Percentiles rank a stretch among this genome's conserved stretches.
phyloP scores from a whole-genome alignment of 2,329 filamentous ascomycete species.

The Xylariaceae sp. region DNA sequence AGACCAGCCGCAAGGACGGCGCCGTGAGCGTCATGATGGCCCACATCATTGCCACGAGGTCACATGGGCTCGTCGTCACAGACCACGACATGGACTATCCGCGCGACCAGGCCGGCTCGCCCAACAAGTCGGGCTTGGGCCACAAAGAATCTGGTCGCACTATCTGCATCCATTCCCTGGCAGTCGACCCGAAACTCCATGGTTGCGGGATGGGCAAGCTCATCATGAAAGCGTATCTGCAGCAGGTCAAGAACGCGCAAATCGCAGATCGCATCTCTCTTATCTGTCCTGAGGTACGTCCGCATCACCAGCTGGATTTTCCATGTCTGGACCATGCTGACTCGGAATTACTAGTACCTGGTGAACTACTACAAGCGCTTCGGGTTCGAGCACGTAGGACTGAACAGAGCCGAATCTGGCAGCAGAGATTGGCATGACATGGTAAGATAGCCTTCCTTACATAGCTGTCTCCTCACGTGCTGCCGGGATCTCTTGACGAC shows the following conservation, averaged over 20 bases:
- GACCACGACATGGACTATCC: constrained; percentile 73
- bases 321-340: neutral
- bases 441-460: constrained; percentile 40
- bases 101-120: constrained; percentile 14
- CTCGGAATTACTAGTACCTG: constrained; percentile 40
- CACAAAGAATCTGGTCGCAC: constrained; percentile 69
- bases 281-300: constrained; percentile 63
- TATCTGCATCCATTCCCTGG: constrained; percentile 75
- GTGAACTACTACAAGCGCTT: constrained; percentile 70
- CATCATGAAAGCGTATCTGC: constrained; percentile 68
- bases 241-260: constrained; percentile 63
- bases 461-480: too few relatives aligned
- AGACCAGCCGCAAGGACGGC: constrained; percentile 50
- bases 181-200: constrained; percentile 69
- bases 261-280: constrained; percentile 67
- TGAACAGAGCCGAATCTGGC: constrained; percentile 63
- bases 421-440: constrained; percentile 79
- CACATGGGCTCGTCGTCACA: constrained; percentile 53
- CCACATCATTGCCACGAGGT: constrained; percentile 71
- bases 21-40: constrained; percentile 59
- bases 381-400: constrained; percentile 62
- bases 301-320: neutral
- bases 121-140: constrained; percentile 36
- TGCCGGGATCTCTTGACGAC: neutral
- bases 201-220: constrained; percentile 65